phyloP scores from a whole-genome alignment of 805 yeast genomes.

The Sungouiella thailandica region DNA sequence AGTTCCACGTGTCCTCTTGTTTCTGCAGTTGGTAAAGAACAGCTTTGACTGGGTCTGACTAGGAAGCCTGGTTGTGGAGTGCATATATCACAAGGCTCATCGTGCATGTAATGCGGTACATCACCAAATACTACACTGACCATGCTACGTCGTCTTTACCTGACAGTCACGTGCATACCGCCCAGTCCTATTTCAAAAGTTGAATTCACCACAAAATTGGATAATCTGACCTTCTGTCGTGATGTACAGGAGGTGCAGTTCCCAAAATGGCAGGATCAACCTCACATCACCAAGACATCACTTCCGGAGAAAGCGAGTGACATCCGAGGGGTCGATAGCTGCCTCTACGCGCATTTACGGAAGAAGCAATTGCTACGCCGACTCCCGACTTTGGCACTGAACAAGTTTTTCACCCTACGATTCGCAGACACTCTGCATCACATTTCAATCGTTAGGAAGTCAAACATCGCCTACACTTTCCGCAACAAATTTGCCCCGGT shows the following conservation, averaged over 20 bases:
- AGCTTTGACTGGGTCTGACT: too few relatives aligned
- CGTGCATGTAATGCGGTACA: too few relatives aligned
- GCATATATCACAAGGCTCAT: too few relatives aligned
- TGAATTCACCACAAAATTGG: too few relatives aligned
- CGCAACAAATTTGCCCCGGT: constrained; percentile 23
- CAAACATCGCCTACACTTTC: constrained; percentile 34
- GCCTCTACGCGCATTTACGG: constrained; percentile 14
- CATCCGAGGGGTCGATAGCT: constrained; percentile 30
- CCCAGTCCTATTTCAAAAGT: not conserved
- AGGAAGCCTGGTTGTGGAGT: too few relatives aligned
- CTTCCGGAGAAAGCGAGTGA: constrained; percentile 29
- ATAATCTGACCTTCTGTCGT: too few relatives aligned
- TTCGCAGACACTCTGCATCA: constrained; percentile 29
- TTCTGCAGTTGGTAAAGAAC: too few relatives aligned
- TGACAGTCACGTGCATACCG: not conserved
- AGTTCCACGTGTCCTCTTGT: too few relatives aligned
- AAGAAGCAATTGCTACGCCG: constrained; percentile 6
- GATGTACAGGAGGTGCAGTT: too few relatives aligned
- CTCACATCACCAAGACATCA: constrained; percentile 8
- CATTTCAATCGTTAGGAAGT: constrained; percentile 27
- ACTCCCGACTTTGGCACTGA: constrained; percentile 14
- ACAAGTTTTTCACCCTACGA: constrained; percentile 20
- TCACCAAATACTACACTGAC: too few relatives aligned
- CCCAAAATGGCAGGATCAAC: constrained; percentile 4
- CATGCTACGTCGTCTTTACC: not conserved